Base-by-base conservation (phyloP, 1,284 basidiomycete species). In the Cerrena zonata region DNA sequence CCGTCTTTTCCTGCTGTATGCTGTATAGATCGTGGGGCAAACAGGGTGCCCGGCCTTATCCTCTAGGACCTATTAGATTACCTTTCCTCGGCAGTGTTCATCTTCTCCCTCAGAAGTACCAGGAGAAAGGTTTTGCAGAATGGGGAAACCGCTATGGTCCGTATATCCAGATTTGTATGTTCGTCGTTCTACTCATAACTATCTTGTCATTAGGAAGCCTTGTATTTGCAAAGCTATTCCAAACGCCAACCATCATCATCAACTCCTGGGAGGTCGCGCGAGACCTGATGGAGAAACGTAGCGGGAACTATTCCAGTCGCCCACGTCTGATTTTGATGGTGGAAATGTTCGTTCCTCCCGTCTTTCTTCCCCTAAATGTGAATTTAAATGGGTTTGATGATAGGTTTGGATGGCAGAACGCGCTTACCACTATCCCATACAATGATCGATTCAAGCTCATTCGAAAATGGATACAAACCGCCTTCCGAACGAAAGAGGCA, bases 11-110 rank as follows among this genome's bases (percentile, higher is more conserved):
- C n/a, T n/a, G n/a, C n/a, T n/a, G n/a, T n/a, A n/a, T n/a, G n/a
- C n/a, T n/a, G n/a, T n/a, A n/a, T n/a, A n/a, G n/a, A n/a, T n/a
- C n/a, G n/a, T n/a, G n/a, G n/a, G n/a, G n/a, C n/a, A n/a, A n/a
- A n/a, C n/a, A n/a, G n/a, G n/a, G n/a, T n/a, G n/a, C n/a, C n/a
- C n/a, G n/a, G n/a, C n/a, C 23, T 47, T 4, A 60, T 12, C 61
- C 59, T 13, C 61, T 59, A 1, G 61, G 61, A 2, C 61, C 61
- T 15, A 49, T 36, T 22, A 49, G 50, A 18, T 13, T 59, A 2
- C 61, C 59, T 19, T 18, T 62, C 7, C 38, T 62, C 19, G 61
- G 61, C 2, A 62, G 61, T 27, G 53, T 56, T 11, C 59, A 58
- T 48, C 59, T 59, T 44, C 53, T 61, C 12, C 58, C 58, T 1